Conservation (phyloP, 2,329 filamentous ascomycete genomes). For the Paraphaeosphaeria sporulosa region DNA sequence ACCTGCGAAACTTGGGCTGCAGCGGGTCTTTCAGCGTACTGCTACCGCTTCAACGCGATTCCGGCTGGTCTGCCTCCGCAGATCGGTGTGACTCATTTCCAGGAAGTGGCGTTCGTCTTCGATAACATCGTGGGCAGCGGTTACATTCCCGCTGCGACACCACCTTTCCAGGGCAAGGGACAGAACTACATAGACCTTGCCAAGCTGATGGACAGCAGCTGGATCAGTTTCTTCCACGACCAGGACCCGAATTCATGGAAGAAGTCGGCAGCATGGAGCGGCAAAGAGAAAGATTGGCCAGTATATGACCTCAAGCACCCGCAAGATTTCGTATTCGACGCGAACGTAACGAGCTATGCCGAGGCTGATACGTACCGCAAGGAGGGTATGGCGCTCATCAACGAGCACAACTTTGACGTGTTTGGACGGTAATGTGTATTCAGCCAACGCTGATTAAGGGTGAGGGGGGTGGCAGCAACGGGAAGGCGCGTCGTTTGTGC, state of each 20-base stretch:
- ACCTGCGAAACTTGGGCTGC: conserved; percentile 62
- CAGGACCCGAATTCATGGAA: conserved; percentile 36
- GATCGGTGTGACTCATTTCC: conserved; percentile 62
- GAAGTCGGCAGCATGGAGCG: conserved; percentile 15
- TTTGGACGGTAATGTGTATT: not conserved
- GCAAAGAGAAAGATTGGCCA: conserved; percentile 48
- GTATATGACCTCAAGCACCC: conserved; percentile 47
- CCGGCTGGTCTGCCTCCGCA: conserved; percentile 54
- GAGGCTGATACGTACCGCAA: conserved; percentile 56
- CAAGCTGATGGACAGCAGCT: conserved; percentile 54
- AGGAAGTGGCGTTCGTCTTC: conserved; percentile 59
- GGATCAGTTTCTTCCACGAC: conserved; percentile 57
- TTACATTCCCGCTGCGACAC: conserved; percentile 32
- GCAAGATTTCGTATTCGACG: conserved; percentile 57
- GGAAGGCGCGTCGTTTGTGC: not conserved
- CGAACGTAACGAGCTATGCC: conserved; percentile 48
- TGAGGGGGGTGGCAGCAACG: not conserved
- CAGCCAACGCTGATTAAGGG: not conserved
- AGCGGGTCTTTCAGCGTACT: conserved; percentile 61
- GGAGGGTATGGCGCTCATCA: conserved; percentile 56
- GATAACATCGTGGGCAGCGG: conserved; percentile 56
- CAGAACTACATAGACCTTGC: conserved; percentile 50
- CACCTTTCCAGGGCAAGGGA: conserved; percentile 47
- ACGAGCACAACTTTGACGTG: conserved; percentile 11
- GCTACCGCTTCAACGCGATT: conserved; percentile 69